Percentiles rank a stretch among this genome's conserved stretches.
Evolutionary conservation across 257 asterid genomes (phyloP).

Genomic region (Solanum lycopersicoides): DNA sequence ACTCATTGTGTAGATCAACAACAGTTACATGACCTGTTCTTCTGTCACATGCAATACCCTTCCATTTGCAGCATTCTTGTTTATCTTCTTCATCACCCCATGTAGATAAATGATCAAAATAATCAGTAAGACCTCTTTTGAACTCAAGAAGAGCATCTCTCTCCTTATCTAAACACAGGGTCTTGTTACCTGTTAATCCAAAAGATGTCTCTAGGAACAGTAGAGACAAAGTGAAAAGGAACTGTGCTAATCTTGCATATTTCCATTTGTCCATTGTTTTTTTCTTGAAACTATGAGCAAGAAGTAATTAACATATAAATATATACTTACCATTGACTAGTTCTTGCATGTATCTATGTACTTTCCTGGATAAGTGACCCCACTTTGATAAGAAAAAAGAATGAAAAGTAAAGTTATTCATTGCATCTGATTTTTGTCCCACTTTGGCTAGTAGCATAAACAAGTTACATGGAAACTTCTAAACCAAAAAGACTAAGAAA

Average conservation of each 20-base stretch:
- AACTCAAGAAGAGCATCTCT: neutral
- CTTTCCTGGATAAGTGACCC: neutral
- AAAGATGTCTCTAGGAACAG: neutral
- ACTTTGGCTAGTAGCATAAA: neutral
- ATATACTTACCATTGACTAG: neutral
- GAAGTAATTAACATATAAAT: neutral
- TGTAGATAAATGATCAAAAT: neutral
- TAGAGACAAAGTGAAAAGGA: neutral
- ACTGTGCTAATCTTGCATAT: neutral
- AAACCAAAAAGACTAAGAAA: neutral
- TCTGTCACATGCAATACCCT: neutral
- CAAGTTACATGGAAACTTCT: neutral
- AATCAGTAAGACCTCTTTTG: neutral
- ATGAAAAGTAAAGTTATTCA: neutral
- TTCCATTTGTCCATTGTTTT: neutral
- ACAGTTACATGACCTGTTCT: neutral
- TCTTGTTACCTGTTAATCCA: neutral
- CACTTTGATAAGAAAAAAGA: neutral
- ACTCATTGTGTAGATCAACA: conserved; percentile 1
- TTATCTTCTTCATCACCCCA: neutral
- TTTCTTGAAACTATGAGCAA: neutral
- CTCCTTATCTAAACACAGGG: neutral
- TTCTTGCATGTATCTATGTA: neutral
- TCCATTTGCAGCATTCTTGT: conserved; percentile 3
- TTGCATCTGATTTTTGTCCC: neutral